phyloP scores from a whole-genome alignment of 2,329 filamentous ascomycete species.

The Onygenales sp. region DNA sequence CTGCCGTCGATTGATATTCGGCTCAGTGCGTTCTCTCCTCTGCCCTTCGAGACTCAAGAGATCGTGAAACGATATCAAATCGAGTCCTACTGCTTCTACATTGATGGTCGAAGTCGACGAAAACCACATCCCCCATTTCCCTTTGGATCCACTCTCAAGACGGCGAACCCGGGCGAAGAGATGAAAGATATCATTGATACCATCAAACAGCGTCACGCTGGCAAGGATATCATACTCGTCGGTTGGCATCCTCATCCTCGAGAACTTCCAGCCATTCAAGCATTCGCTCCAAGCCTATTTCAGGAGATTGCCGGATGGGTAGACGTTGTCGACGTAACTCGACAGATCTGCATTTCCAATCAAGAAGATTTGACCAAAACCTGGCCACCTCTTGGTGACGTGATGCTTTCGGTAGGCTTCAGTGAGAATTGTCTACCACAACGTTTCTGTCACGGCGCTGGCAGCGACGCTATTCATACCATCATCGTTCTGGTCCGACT shows the following conservation, averaged over 20 bases:
- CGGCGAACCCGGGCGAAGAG: background rate
- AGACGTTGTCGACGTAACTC: background rate
- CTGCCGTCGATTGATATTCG: background rate
- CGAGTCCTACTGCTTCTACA: background rate
- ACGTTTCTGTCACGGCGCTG: background rate
- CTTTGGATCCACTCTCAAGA: background rate
- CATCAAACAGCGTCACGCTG: background rate
- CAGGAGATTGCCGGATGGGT: background rate
- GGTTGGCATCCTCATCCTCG: background rate
- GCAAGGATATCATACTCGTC: background rate
- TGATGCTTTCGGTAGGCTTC: background rate
- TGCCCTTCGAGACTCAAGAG: background rate
- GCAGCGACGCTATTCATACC: background rate
- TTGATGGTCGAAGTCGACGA: background rate
- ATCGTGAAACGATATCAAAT: background rate
- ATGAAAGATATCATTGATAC: background rate
- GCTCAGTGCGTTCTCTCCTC: background rate
- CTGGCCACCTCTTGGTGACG: background rate
- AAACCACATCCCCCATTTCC: background rate
- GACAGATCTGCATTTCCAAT: background rate
- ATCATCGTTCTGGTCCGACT: background rate
- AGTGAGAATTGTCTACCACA: background rate
- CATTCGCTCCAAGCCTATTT: background rate
- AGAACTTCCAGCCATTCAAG: background rate
- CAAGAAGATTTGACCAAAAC: background rate